phyloP scores from a whole-genome alignment of 2,329 filamentous ascomycete species.

The Beauveria rudraprayagi region DNA sequence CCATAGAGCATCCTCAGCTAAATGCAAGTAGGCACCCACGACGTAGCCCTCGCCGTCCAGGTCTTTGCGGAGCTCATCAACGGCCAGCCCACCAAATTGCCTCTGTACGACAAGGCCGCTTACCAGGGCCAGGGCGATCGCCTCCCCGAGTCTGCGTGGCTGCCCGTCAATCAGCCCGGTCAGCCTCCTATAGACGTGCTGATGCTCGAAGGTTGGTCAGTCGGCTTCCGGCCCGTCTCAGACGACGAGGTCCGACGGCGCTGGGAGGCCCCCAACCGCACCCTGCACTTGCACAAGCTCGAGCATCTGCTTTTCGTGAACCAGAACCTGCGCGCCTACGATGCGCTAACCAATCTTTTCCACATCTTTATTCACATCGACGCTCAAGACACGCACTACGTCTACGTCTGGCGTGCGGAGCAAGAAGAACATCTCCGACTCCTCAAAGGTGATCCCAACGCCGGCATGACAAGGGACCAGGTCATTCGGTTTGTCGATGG shows the following conservation, averaged over 20 bases:
- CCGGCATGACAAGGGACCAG: slow-evolving; percentile 75
- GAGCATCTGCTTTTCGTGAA: slow-evolving; percentile 45
- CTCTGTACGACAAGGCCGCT: slow-evolving; percentile 76
- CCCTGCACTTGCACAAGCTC: slow-evolving; percentile 37
- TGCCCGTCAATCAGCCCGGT: slow-evolving; percentile 42
- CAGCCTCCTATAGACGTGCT: slow-evolving; percentile 52
- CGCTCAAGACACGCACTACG: slow-evolving; percentile 63
- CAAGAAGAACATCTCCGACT: slow-evolving; percentile 66
- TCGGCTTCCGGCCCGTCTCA: slow-evolving; percentile 65
- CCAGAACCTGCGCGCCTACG: slow-evolving; percentile 37
- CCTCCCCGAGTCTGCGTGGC: slow-evolving; percentile 54
- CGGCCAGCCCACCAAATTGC: slow-evolving; percentile 49
- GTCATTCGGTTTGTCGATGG: slow-evolving; percentile 65
- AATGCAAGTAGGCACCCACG: slow-evolving; percentile 50
- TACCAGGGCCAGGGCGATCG: slow-evolving; percentile 72
- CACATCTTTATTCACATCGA: slow-evolving; percentile 54
- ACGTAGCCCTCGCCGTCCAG: slow-evolving; percentile 53
- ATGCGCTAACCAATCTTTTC: slow-evolving; percentile 40
- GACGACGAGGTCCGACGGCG: slow-evolving; percentile 43
- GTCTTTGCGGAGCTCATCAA: slow-evolving; percentile 54
- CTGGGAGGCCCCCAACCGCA: slow-evolving; percentile 43
- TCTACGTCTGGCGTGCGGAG: slow-evolving; percentile 77
- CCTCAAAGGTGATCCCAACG: slow-evolving; percentile 45
- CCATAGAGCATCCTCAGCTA: background rate
- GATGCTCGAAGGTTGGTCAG: slow-evolving; percentile 85